Evolutionary conservation across 176 grass and related monocot genomes (phyloP), one percentile per base, ranked within the genome.

Genomic region (Saccharum officinarum): DNA sequence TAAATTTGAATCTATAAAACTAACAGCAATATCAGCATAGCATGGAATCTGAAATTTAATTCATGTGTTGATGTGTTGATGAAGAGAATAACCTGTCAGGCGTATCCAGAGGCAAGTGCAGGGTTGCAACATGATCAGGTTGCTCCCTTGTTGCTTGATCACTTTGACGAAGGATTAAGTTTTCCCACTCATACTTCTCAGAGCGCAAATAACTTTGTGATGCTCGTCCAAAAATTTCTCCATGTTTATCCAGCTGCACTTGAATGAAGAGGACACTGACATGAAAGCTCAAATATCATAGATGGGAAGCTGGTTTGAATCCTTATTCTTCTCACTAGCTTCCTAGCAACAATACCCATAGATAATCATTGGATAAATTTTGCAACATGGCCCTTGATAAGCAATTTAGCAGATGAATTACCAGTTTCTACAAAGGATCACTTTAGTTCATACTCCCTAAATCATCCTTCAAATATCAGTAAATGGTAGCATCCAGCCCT

Each of bases 181-280:
- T 52, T 18, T 85, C 60, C 87, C 87, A 89, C 2, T 85, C 76
- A 10, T 89, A 89, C 50, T 89, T 78, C 60, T 85, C 47, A 20
- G 46, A 47, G 69, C 61, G 26, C 3, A 30, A 41, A 83, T 80
- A 55, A 74, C 76, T 70, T 47, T 39, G 34, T 13, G 76, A 37
- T 83, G 40, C 20, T 83, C 66, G 71, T 83, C 12, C 57, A 3
- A 16, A 55, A 80, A 34, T 15, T 41, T 67, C 15, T 59, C 46
- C 87, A 84, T 59, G 74, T 77, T 52, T 61, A 80, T 69, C 54
- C 61, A 26, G 54, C 73, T 52, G 67, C 15, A 50, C 67, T 30
- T 63, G 73, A 71, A 65, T 55, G 17, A 80, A 80, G 75, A 45
- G 42, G 10, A 30, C 38, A 67, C 45, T 38, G 25, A 44, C 36